Evolutionary conservation across 768 basidiomycete species (phyloP), one percentile per base, ranked within the genome.

Genomic region (Mycena capillaripes): DNA sequence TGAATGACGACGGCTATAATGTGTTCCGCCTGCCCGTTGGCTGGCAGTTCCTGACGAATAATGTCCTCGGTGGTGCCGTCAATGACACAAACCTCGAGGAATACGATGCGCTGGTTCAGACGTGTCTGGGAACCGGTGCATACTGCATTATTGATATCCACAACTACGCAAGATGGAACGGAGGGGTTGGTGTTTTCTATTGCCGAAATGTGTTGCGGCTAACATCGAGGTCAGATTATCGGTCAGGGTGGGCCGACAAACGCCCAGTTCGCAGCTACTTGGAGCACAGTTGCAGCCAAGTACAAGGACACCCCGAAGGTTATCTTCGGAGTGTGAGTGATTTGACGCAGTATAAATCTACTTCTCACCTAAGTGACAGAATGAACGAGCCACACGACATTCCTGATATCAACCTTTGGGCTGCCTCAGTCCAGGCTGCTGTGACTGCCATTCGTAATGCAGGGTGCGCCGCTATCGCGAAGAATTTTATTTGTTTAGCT

Each of bases 381-480:
- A 90, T 91, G 89, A 91, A 91, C 71, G 90, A 91, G 74, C 89
- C 90, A 6, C 89, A 91, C 72, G 88, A 91, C 76, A 77, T 89
- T 4, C 87, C 88, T 6, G 56, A 72, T 56, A 87, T 89, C 76
- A 70, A 62, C 30, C 70, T 78, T 0, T 90, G 89, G 89, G 89
- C 88, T 9, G 77, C 67, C 23, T 80, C 87, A 0, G 87, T 90
- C n/a, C 90, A 91, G 78, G 86, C 86, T 16, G 88, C 86, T 16
- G 90, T 92, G 21, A 90, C 87, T n/a, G 90, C 89, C 5, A 91
- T 92, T 72, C 87, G 91, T 44, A 79, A 84, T 4, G 89, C 87
- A 7, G 89, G 88, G 85, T 86, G 71, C 25, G 58, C 11, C 4
- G 1, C 29, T 4, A 16, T 61, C 34, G 5, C 1, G 17, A 6